A percentile compares a stretch with the other conserved stretches of the same genome.
Conservation (phyloP, 148 eudicot species). For the Persicaria maculosa region DNA sequence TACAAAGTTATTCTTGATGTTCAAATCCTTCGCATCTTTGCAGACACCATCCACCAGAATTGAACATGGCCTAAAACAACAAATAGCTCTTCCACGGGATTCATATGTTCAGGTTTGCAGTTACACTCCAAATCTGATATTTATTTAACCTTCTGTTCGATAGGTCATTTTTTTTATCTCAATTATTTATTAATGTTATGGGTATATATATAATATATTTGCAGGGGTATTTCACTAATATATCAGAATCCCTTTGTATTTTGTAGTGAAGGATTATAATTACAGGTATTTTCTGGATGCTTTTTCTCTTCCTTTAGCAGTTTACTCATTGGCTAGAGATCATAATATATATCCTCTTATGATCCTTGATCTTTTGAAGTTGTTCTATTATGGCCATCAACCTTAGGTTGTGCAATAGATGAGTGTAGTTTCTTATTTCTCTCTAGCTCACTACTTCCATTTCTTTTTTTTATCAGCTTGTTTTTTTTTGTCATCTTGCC, state of each 20-base stretch:
- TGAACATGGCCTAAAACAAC: constrained; percentile 56
- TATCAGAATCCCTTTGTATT: constrained; percentile 52
- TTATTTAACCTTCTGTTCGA: background rate
- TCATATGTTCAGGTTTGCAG: constrained; percentile 55
- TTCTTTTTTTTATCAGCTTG: too few relatives aligned
- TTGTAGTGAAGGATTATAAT: constrained; percentile 61
- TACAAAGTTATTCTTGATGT: background rate
- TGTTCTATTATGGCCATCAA: too few relatives aligned
- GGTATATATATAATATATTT: constrained; percentile 10
- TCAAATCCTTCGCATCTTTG: constrained; percentile 9
- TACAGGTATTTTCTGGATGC: constrained; percentile 38
- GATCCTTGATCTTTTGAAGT: too few relatives aligned
- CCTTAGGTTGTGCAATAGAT: too few relatives aligned
- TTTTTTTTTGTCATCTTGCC: too few relatives aligned
- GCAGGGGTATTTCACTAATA: constrained; percentile 52
- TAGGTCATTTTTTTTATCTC: constrained; percentile 2
- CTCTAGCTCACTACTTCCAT: too few relatives aligned
- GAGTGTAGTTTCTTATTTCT: too few relatives aligned
- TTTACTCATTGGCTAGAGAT: background rate
- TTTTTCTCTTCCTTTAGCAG: constrained; percentile 2
- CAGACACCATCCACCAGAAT: constrained; percentile 50
- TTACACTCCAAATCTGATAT: background rate
- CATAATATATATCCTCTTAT: background rate
- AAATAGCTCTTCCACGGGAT: constrained; percentile 64
- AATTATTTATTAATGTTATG: background rate